Base-by-base conservation (phyloP, 2,329 filamentous ascomycete genomes). In the Nemania serpens region DNA sequence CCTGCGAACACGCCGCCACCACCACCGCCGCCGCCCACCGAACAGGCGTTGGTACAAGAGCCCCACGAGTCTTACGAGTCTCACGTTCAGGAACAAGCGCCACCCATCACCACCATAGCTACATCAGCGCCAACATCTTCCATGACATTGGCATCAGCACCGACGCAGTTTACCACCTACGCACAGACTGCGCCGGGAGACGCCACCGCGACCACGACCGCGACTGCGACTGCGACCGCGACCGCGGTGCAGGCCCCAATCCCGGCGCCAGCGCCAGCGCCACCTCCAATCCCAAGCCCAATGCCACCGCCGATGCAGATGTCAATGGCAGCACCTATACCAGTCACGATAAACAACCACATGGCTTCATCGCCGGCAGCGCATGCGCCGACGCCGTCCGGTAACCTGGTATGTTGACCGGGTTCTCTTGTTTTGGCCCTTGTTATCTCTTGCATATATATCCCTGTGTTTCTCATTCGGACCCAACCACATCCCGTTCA, bases 311-410 rank as follows among this genome's bases (percentile, higher is more conserved):
- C 58, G 15, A 58, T 62, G 45, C 54, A 56, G 49, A 41, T 62
- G 52, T 56, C 66, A 17, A 58, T 63, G n/a, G 56, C 36, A 20
- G 34, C 61, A 54, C 55, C 54, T 3, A 54, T 59, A 15, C 57
- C 57, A 17, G 55, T 56, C 15, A 29, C 37, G 12, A 62, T 61
- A 50, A 62, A 63, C 42, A 58, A 57, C 17, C 64, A 66, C 42
- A 59, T 66, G 4, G 65, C 64, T 37, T 68, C 69, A 9, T 74
- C 71, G n/a, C 71, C 71, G 20, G 71, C 71, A 20, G 71, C 71
- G 37, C 70, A 71, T 59, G 70, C 70, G 52, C 69, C 71, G 12
- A 72, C 65, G 7, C 58, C 71, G 2, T 73, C 71, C 13, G 71
- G 71, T 20, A 71, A 69, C 49, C 49, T 74, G 68, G 71, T 74